Percentiles rank a stretch among this genome's conserved stretches.
Evolutionary conservation across 129 eudicot genomes (phyloP).

Genomic region (Oenanthe sinensis): DNA sequence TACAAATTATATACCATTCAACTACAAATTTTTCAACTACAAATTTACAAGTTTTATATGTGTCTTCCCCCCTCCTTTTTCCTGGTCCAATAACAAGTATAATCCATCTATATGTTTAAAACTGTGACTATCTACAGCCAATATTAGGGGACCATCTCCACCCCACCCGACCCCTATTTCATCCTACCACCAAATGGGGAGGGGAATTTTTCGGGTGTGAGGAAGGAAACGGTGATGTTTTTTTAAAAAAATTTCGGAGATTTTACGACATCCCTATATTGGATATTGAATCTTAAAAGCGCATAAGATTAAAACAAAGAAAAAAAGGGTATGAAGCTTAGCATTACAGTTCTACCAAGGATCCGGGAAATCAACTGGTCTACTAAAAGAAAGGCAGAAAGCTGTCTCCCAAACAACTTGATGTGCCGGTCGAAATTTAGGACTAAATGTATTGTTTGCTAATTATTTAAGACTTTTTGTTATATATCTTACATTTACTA

Average conservation of each 20-base stretch:
- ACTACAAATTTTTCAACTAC: not conserved
- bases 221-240: not conserved
- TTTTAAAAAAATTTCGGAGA: not conserved
- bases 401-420: not conserved
- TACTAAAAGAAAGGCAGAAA: not conserved
- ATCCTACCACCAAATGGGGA: not conserved
- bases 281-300: not conserved
- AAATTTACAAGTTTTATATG: not conserved
- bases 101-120: not conserved
- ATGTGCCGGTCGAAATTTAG: not conserved
- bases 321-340: not conserved
- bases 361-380: not conserved
- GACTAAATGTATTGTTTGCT: not conserved
- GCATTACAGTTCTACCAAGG: not conserved
- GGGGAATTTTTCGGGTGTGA: not conserved
- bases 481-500: too few species aligned
- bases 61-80: not conserved
- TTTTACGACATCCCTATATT: not conserved
- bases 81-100: not conserved
- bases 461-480: not conserved
- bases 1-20: not conserved
- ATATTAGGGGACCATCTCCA: not conserved
- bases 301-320: not conserved
- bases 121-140: not conserved
- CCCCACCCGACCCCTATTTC: not conserved